Conservation (phyloP, 2,329 filamentous ascomycete genomes). For the Fusarium sp. region DNA sequence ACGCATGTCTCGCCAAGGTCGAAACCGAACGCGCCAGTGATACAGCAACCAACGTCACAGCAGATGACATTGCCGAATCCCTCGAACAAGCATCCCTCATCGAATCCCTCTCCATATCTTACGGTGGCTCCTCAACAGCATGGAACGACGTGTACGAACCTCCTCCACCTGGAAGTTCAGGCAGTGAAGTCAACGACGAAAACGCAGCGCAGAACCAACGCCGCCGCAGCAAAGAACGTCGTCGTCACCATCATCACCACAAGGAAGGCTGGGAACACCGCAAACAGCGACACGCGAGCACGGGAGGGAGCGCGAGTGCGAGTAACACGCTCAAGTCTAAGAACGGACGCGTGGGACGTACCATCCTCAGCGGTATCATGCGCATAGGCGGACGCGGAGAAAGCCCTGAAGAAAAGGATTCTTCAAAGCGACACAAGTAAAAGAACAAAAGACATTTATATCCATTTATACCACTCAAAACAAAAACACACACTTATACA, state of each 20-base stretch:
- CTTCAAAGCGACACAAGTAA: slow-evolving; percentile 26
- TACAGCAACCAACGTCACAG: slow-evolving; percentile 42
- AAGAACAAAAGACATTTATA: neutral
- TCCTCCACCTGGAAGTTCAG: slow-evolving; percentile 61
- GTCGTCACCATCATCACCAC: slow-evolving; percentile 44
- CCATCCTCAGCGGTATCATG: slow-evolving; percentile 58
- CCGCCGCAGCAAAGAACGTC: slow-evolving; percentile 50
- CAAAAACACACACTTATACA: slow-evolving; percentile 13
- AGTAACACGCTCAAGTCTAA: slow-evolving; percentile 50
- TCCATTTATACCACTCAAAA: slow-evolving; percentile 22
- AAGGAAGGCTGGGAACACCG: slow-evolving; percentile 42
- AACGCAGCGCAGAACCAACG: slow-evolving; percentile 21
- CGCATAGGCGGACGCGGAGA: slow-evolving; percentile 56
- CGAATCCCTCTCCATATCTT: slow-evolving; percentile 50
- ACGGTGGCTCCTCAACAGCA: slow-evolving; percentile 42
- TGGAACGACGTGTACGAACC: slow-evolving; percentile 48
- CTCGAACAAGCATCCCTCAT: slow-evolving; percentile 58
- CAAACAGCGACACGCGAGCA: slow-evolving; percentile 47
- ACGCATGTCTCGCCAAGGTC: slow-evolving; percentile 62
- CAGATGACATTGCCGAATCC: slow-evolving; percentile 58
- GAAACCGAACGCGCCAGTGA: slow-evolving; percentile 58
- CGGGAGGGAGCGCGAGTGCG: slow-evolving; percentile 45
- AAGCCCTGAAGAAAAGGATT: slow-evolving; percentile 53
- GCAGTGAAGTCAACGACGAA: slow-evolving; percentile 57
- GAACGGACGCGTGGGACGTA: slow-evolving; percentile 56